phyloP scores from a whole-genome alignment of 768 basidiomycete genomes.

The Trametopsis cervina region DNA sequence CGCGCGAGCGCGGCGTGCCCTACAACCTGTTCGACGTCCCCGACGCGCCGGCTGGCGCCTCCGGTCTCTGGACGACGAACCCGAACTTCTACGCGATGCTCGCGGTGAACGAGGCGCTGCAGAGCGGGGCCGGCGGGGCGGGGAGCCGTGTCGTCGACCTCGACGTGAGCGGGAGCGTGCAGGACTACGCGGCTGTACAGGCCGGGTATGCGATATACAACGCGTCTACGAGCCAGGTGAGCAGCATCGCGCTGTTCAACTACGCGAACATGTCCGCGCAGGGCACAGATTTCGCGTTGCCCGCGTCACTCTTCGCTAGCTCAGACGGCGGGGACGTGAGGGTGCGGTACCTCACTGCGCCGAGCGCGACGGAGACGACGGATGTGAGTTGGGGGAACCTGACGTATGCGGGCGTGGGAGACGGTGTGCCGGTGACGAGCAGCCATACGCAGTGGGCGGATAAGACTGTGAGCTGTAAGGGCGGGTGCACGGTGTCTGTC shows the following conservation, averaged over 20 bases:
- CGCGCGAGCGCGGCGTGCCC: conserved; percentile 43
- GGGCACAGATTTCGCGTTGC: conserved; percentile 36
- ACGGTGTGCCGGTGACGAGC: conserved; percentile 30
- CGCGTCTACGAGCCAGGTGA: conserved; percentile 31
- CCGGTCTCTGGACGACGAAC: conserved; percentile 39
- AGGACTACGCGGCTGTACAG: conserved; percentile 31
- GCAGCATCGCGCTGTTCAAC: conserved; percentile 43
- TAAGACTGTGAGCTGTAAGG: conserved; percentile 31
- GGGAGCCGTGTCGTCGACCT: conserved; percentile 42
- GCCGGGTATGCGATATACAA: conserved; percentile 60
- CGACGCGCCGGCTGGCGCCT: conserved; percentile 19
- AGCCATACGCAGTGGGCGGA: conserved; percentile 27
- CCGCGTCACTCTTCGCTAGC: conserved; percentile 23
- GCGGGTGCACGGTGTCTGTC: conserved; percentile 40
- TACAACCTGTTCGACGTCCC: conserved; percentile 47
- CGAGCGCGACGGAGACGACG: conserved; percentile 39
- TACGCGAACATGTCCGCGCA: conserved; percentile 35
- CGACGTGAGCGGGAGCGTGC: conserved; percentile 32
- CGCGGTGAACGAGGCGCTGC: conserved; percentile 37
- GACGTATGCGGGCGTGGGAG: conserved; percentile 35
- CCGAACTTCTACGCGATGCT: conserved; percentile 45
- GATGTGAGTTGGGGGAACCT: conserved; percentile 59
- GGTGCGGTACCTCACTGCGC: conserved; percentile 44
- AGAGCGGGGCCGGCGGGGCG: conserved; percentile 31
- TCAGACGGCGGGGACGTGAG: conserved; percentile 23